Evolutionary conservation across 169 alveolate genomes (phyloP), one percentile per base, ranked within the genome.

Genomic region (Plasmodium cynomolgi): DNA sequence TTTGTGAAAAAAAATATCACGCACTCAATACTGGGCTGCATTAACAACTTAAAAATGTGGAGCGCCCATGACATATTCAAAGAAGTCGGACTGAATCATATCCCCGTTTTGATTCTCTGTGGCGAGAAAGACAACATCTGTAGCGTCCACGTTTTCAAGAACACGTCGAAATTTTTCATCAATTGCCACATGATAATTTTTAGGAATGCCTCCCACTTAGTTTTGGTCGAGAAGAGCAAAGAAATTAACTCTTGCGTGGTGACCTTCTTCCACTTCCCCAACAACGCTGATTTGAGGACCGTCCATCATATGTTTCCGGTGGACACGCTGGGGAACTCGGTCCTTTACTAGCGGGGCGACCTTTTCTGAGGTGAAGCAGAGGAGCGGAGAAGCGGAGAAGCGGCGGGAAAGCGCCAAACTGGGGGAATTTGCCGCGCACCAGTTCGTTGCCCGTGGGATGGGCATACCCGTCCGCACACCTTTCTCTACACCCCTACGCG

Each of bases 11-110:
- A 95, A 50, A 94, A 92, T 58, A 93, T 96, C 20, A 50, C 96
- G 13, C 82, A 95, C 33, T 92, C 95, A 50, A 77, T 96, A 47
- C 41, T 96, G 92, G 98, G 97, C 13, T 92, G 96, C 34, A 80
- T 95, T 15, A 96, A 96, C 62, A 92, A 97, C 68, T 84, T 96
- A 88, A 96, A 96, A 58, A 92, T 96, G 95, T 96, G 98, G 98
- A 95, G 92, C 68, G 84, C 96, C 23, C 88, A 85, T 39, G 93
- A 92, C 26, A 86, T 95, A 26, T 96, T 95, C 83, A 81, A 94
- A 80, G 96, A 94, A 31, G 98, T 96, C 11, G 95, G 95, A 4
- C 50, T 91, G 2, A 20, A 82, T 56, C 33, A 81, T 33, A 81
- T 91, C 39, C 95, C 91, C 5, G 95, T 91, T 44, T 26, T 91